Percentiles rank a stretch among this genome's conserved stretches.
These are phyloP conservation scores for Hypoxylon fuscum DNA, from an alignment of 495 filamentous ascomycete species.

Conservation along the genomic window DNA sequence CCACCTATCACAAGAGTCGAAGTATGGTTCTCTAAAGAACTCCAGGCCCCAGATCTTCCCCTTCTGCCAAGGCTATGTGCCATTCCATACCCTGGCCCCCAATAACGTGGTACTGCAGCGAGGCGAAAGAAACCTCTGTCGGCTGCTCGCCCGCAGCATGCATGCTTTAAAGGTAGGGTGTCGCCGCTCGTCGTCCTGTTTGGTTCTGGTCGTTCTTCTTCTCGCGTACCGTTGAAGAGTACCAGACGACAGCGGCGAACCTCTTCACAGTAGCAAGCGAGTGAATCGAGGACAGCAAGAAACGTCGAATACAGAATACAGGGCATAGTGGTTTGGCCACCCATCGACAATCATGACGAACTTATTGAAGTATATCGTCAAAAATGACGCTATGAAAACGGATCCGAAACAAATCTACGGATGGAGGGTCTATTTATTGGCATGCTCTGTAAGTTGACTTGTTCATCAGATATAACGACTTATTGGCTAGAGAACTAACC, in stretches of 20 bases:
- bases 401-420: conserved; percentile 82
- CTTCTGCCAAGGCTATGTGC: conserved; percentile 16
- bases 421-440: conserved; percentile 75
- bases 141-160: conserved; percentile 29
- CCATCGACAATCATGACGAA: conserved; percentile 32
- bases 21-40: background rate
- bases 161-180: conserved; percentile 30
- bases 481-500: conserved; percentile 5
- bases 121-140: conserved; percentile 30
- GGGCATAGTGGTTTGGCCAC: conserved; percentile 18
- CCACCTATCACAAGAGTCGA: conserved; percentile 32
- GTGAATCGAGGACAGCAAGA: conserved; percentile 1
- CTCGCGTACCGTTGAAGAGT: conserved; percentile 18
- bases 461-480: background rate
- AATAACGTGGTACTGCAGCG: conserved; percentile 36
- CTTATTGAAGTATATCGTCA: conserved; percentile 71
- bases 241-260: conserved; percentile 7
- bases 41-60: conserved; percentile 17
- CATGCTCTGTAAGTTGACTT: conserved; percentile 67
- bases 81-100: conserved; percentile 16
- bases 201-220: conserved; percentile 8
- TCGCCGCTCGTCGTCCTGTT: conserved; percentile 25
- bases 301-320: conserved; percentile 3
- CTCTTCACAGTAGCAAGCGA: conserved; percentile 10
- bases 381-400: conserved; percentile 80